phyloP scores from a whole-genome alignment of 352 stramenopile genomes.

The Globisporangium spiculum region DNA sequence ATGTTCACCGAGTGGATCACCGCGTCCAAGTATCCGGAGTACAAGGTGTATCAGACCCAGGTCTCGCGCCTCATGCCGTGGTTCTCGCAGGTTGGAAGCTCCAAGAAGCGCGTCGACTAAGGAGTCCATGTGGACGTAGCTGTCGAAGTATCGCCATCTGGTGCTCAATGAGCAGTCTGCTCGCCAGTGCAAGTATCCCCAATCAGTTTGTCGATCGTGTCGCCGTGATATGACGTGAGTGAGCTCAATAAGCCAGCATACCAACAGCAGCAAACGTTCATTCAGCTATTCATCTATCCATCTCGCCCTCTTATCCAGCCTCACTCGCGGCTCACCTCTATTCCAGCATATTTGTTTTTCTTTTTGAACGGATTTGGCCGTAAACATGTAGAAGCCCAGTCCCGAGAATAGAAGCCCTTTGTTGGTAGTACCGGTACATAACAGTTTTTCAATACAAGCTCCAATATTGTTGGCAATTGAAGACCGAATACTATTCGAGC shows the following conservation, averaged over 20 bases:
- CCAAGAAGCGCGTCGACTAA: constrained; percentile 14
- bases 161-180: background rate
- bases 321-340: background rate
- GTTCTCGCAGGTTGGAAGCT: constrained; percentile 31
- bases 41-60: constrained; percentile 82
- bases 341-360: background rate
- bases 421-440: too few relatives aligned
- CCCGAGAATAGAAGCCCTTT: too few relatives aligned
- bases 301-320: too few relatives aligned
- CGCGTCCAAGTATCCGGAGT: constrained; percentile 85
- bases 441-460: too few relatives aligned
- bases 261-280: background rate
- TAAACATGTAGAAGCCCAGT: too few relatives aligned
- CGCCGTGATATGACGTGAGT: background rate
- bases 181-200: background rate
- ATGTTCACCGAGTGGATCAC: constrained; percentile 91
- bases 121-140: background rate
- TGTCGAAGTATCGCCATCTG: background rate
- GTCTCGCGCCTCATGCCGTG: constrained; percentile 62
- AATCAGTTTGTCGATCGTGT: background rate
- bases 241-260: background rate
- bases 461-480: too few relatives aligned
- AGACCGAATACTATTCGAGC: background rate
- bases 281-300: too few relatives aligned
- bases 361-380: too few relatives aligned